Conservation (phyloP, 768 basidiomycete genomes). For the Agaricus subrufescens region DNA sequence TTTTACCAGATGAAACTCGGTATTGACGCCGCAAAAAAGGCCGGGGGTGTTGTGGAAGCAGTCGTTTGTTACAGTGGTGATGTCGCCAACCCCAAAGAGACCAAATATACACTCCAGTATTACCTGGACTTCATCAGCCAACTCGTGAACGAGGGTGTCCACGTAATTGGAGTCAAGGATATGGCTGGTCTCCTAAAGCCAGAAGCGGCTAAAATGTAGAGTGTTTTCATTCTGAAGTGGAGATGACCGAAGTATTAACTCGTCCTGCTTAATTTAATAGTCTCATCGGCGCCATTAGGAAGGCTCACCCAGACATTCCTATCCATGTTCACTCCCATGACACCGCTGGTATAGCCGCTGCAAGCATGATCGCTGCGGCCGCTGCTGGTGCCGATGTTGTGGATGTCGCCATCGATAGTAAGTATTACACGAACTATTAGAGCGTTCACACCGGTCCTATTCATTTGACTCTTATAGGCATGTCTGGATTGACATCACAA, state of each 20-base stretch:
- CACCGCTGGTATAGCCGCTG: slow-evolving; percentile 95
- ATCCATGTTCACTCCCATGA: slow-evolving; percentile 99
- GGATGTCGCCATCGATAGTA: slow-evolving; percentile 98
- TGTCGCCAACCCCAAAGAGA: slow-evolving; percentile 90
- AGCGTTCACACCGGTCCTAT: slow-evolving; percentile 10
- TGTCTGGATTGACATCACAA: slow-evolving; percentile 98
- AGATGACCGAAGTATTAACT: not conserved
- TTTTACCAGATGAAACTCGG: slow-evolving; percentile 82
- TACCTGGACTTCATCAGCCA: slow-evolving; percentile 95
- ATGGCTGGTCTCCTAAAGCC: slow-evolving; percentile 98
- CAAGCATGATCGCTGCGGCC: slow-evolving; percentile 96
- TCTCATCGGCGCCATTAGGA: slow-evolving; percentile 90
- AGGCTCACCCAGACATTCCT: slow-evolving; percentile 94
- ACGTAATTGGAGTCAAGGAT: slow-evolving; percentile 96
- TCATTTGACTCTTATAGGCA: slow-evolving; percentile 47
- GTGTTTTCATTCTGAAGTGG: slow-evolving; percentile 10
- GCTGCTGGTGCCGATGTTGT: slow-evolving; percentile 98
- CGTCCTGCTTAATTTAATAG: slow-evolving; percentile 31
- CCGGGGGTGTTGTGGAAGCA: slow-evolving; percentile 96
- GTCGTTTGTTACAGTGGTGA: slow-evolving; percentile 99
- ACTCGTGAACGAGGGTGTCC: slow-evolving; percentile 91
- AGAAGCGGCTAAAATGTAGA: slow-evolving; percentile 84
- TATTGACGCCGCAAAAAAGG: slow-evolving; percentile 99
- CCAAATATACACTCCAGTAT: slow-evolving; percentile 96
- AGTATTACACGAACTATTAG: slow-evolving; percentile 23